Evolutionary conservation across 768 basidiomycete genomes (phyloP), one percentile per base, ranked within the genome.

Genomic region (Lentinula boryana): DNA sequence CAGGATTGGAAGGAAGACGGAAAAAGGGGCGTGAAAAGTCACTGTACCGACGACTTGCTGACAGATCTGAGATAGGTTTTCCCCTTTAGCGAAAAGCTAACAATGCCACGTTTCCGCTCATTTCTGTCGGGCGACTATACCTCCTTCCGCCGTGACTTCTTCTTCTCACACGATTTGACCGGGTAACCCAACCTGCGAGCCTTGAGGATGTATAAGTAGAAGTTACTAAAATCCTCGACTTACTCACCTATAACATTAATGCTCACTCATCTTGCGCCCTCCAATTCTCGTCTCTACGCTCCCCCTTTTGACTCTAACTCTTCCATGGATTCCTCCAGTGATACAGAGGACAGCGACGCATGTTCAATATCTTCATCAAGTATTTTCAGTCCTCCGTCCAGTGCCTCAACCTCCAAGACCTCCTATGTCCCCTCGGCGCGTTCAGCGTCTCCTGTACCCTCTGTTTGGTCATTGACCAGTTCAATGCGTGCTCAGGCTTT

Each of bases 401-500:
- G 78, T 53, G 64, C 68, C 8, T 74, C 71, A 3, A 79, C 76
- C 67, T 85, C 87, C 0, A 72, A 72, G 23, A 88, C 87, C 1
- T 87, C 88, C 15, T 74, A 78, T 56, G 84, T 84, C 65, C 64
- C 69, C 49, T 86, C 85, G 1, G 82, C 83, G 77, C 86, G 85
- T 55, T 86, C 87, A 9, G 71, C 69, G 1, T 90, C 90, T 3
- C 89, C 90, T 2, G 71, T 73, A 12, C 87, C 85, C 7, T 91
- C 90, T 27, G 80, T 92, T 7, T 78, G 82, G 67, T 90, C 89
- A 1, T 69, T 90, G 68, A 85, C 86, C 0, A 85, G 80, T 66
- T 87, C 87, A 0, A 65, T 89, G 50, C 82, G 80, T 27, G 81
- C 78, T 15, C 76, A 80, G 38, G 80, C 84, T 1, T 85, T 84